Evolutionary conservation across 345 rosid species (phyloP).

Genomic region (Syzygium oleosum): DNA sequence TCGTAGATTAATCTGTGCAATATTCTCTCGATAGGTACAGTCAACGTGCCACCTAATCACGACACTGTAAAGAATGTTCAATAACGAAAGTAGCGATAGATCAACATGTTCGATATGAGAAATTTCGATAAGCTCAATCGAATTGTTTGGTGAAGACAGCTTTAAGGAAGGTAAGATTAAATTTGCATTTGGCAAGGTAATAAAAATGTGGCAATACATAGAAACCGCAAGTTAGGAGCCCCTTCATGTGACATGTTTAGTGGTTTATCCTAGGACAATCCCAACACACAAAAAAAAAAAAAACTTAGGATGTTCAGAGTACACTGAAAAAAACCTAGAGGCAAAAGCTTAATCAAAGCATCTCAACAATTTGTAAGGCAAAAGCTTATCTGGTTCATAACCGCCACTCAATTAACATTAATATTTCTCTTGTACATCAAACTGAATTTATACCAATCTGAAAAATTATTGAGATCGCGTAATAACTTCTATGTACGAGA

Average conservation of each 20-base stretch:
- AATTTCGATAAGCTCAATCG: background rate
- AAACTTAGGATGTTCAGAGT: background rate
- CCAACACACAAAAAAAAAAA: background rate
- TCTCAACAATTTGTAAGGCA: background rate
- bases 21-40: background rate
- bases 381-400: background rate
- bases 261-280: background rate
- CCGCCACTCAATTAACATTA: background rate
- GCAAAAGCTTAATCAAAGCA: background rate
- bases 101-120: background rate
- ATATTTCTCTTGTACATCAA: background rate
- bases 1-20: background rate
- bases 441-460: background rate
- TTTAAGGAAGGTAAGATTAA: background rate
- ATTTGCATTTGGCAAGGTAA: background rate
- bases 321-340: background rate
- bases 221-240: background rate
- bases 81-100: background rate
- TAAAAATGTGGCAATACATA: background rate
- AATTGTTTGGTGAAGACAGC: background rate
- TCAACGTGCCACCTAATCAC: background rate
- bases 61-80: background rate
- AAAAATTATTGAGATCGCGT: background rate
- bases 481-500: background rate
- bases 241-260: background rate